Evolutionary conservation across 257 asterid genomes (phyloP).

Genomic region (Fraxinus cuspidata): DNA sequence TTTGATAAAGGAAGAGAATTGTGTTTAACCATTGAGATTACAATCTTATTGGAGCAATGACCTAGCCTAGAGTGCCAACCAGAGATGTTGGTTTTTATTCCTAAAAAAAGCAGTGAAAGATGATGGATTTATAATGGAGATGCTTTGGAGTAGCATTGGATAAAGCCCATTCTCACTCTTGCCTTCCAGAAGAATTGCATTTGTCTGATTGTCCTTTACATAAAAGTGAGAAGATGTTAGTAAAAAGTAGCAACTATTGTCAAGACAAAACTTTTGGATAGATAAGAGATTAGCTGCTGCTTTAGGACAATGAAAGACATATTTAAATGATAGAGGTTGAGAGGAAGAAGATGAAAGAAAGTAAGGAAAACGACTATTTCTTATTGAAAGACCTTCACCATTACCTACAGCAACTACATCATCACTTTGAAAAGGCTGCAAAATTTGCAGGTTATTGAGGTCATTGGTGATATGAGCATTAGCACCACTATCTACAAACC

Average conservation of each 20-base stretch:
- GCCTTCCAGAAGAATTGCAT: background rate
- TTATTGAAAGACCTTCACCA: background rate
- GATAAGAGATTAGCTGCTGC: background rate
- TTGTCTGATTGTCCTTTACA: too few relatives aligned
- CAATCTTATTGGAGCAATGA: background rate
- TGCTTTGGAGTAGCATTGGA: background rate
- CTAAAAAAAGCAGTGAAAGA: background rate
- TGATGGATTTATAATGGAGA: background rate
- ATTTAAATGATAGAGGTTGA: background rate
- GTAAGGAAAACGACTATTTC: too few relatives aligned
- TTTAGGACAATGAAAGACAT: background rate
- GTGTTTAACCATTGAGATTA: background rate
- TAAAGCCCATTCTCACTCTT: conserved; percentile 1
- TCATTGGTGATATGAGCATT: background rate
- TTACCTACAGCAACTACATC: too few relatives aligned
- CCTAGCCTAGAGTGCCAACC: background rate
- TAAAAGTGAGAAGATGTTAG: too few relatives aligned
- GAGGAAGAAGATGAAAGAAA: too few relatives aligned
- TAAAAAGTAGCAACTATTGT: background rate
- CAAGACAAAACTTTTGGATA: background rate
- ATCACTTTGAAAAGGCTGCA: background rate
- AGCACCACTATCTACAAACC: conserved; percentile 4
- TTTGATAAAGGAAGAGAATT: too few relatives aligned
- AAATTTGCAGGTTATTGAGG: too few relatives aligned
- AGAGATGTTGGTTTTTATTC: background rate